Evolutionary conservation across 306 rosid genomes (phyloP), one percentile per base, ranked within the genome.

Genomic region (Casuarina cunninghamiana): DNA sequence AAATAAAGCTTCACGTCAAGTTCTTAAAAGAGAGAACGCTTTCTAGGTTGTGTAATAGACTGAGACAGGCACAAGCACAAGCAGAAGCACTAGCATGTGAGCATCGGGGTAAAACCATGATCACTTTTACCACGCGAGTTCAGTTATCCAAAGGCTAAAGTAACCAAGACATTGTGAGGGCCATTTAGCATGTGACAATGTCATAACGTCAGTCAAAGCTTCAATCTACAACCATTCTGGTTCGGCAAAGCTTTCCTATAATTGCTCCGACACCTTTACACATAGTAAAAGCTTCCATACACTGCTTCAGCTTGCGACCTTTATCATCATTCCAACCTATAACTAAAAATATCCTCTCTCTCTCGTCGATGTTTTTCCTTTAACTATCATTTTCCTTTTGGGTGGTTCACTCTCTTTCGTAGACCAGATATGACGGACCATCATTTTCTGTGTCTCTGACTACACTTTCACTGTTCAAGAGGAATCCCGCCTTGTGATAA

Each of bases 261-360:
- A 83, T 81, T 79, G 51, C 75, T 82, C 53, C 53, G 46, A 72
- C 44, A 80, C 54, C 78, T 78, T 82, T 82, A 4, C 66, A 72
- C 44, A 78, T 67, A 84, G 81, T 78, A 38, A 77, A 43, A 63
- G 69, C 63, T 74, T 67, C 76, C 19, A 54, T 42, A 10, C 78
- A 66, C 51, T 83, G 79, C 78, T 74, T 83, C 79, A 78, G 76
- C 89, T 85, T 77, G 77, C 84, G 78, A 45, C 84, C 66, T 79
- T 80, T 71, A 85, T 72, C 88, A 93, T 89, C 88, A 87, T 79
- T 78, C 73, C 79, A 13, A 37, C 81, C 83, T 21, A 5, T 48
- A 65, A 61, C 72, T 45, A 73, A 43, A 66, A 51, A 11, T 6
- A 21, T 81, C 79, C 78, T 58, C 75, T 50, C 67, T 72, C 82